phyloP scores from a whole-genome alignment of 192 early-diverging fungal genomes.

The Radiomyces spectabilis region DNA sequence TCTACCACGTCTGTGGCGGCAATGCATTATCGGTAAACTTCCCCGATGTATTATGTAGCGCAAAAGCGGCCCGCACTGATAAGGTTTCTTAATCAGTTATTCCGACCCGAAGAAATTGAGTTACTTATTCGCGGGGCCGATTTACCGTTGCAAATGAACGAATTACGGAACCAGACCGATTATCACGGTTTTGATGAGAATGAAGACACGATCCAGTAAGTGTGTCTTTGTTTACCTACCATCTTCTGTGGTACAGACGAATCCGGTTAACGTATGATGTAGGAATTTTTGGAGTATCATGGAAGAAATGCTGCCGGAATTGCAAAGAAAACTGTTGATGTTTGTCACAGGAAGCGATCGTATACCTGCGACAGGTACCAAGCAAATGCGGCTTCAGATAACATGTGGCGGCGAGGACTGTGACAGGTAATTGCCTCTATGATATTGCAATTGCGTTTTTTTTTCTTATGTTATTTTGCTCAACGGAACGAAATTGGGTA shows the following conservation, averaged over 20 bases:
- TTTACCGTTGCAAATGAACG: conserved; percentile 52
- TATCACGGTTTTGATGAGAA: conserved; percentile 58
- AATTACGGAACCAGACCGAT: conserved; percentile 40
- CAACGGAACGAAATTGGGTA: conserved; percentile 16
- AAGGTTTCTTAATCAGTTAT: conserved; percentile 34
- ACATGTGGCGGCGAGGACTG: conserved; percentile 51
- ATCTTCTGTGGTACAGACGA: no score
- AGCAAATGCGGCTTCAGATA: conserved; percentile 62
- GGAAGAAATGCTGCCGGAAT: conserved; percentile 49
- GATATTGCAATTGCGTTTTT: not conserved
- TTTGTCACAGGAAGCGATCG: conserved; percentile 94
- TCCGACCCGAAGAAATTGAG: conserved; percentile 90
- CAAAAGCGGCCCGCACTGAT: not conserved
- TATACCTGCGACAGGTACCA: conserved; percentile 71
- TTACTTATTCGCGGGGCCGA: conserved; percentile 80
- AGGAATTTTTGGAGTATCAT: conserved; percentile 78
- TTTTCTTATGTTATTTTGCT: conserved; percentile 2
- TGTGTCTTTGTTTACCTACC: no score
- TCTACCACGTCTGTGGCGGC: conserved; percentile 82
- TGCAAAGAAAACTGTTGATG: conserved; percentile 70
- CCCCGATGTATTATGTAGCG: no score
- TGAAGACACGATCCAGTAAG: conserved; percentile 43
- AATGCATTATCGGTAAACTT: conserved; percentile 62
- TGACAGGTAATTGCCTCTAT: conserved; percentile 20
- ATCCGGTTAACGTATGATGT: no score